phyloP scores from a whole-genome alignment of 2,329 filamentous ascomycete genomes.

The Aspergillus melleus region DNA sequence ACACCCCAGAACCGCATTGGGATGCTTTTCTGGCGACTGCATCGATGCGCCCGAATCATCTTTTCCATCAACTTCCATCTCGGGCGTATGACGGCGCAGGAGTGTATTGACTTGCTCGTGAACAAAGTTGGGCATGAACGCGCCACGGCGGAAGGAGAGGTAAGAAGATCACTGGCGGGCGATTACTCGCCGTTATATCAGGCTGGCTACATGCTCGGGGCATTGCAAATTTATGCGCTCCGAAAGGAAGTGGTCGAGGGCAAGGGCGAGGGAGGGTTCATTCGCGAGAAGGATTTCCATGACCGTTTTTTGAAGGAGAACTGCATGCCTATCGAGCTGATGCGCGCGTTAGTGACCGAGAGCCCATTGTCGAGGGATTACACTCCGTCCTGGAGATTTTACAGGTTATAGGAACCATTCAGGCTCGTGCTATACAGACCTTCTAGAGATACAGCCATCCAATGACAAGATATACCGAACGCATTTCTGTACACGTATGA shows the following conservation, averaged over 20 bases:
- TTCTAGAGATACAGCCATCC: too few species aligned
- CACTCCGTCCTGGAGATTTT: not conserved
- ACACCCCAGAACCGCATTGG: constrained; percentile 56
- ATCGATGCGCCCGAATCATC: constrained; percentile 59
- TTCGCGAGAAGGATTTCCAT: constrained; percentile 56
- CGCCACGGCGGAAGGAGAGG: constrained; percentile 61
- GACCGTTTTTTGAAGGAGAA: constrained; percentile 54
- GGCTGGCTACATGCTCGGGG: constrained; percentile 61
- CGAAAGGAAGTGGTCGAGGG: constrained; percentile 49
- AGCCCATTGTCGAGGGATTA: not conserved
- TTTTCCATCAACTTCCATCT: constrained; percentile 60
- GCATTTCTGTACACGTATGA: too few species aligned
- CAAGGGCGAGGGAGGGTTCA: constrained; percentile 30
- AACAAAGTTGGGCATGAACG: constrained; percentile 60
- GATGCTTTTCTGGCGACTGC: constrained; percentile 64
- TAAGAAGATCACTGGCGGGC: constrained; percentile 57
- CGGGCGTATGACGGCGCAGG: constrained; percentile 52
- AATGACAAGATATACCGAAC: too few species aligned
- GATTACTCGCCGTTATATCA: constrained; percentile 61
- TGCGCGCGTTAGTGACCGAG: constrained; percentile 45
- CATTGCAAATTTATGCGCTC: constrained; percentile 56
- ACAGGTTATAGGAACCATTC: not conserved
- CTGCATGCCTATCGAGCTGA: constrained; percentile 29
- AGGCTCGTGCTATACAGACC: too few species aligned
- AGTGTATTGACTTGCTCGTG: constrained; percentile 60